A percentile compares a stretch with the other conserved stretches of the same genome.
Evolutionary conservation across 2,329 filamentous ascomycete species (phyloP).

Genomic region (Fusarium sp.): DNA sequence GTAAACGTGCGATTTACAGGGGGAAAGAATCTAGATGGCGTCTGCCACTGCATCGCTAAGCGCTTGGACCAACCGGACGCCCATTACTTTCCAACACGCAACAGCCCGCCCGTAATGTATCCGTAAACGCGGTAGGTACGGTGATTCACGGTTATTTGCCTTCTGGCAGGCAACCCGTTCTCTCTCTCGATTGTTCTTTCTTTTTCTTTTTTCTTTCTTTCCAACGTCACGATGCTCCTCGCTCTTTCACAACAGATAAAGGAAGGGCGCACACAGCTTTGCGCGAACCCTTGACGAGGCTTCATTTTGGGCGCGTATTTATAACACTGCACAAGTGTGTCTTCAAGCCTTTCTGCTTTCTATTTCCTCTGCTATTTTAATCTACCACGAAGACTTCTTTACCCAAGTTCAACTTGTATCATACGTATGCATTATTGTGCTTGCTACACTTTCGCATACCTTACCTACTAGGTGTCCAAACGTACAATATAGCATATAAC

Average conservation of each 20-base stretch:
- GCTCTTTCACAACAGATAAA: neutral
- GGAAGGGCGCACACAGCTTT: neutral
- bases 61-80: constrained; percentile 37
- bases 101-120: constrained; percentile 24
- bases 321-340: neutral
- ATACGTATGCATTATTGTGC: neutral
- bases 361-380: neutral
- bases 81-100: neutral
- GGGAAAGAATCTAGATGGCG: neutral
- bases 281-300: neutral
- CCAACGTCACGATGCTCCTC: neutral
- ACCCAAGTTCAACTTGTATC: neutral
- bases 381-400: neutral
- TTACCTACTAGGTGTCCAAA: neutral
- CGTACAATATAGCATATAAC: neutral
- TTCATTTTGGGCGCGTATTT: neutral
- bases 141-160: neutral
- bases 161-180: constrained; percentile 39
- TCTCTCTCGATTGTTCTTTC: neutral
- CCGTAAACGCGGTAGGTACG: constrained; percentile 3
- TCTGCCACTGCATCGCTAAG: constrained; percentile 6
- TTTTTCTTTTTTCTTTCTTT: constrained; percentile 6
- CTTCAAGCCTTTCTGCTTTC: neutral
- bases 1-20: neutral
- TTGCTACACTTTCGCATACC: neutral